These are phyloP conservation scores for Claviceps sp. DNA, from an alignment of 2,329 filamentous ascomycete species.

Conservation along the genomic window DNA sequence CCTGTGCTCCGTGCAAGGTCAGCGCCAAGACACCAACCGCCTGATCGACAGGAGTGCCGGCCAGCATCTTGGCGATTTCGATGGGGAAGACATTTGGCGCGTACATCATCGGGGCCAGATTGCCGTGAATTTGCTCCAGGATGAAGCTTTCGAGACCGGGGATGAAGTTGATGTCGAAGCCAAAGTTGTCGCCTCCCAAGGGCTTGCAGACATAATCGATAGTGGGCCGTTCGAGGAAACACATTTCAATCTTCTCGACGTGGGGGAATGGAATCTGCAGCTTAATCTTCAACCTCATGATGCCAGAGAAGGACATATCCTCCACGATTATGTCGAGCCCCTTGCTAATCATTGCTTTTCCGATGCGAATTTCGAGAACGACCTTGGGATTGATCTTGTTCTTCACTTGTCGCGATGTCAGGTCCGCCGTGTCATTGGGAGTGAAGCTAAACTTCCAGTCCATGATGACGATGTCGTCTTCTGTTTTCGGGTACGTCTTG, in stretches of 20 bases:
- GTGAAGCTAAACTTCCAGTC: slow-evolving; percentile 99
- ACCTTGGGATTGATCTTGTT: slow-evolving; percentile 97
- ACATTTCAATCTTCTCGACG: slow-evolving; percentile 88
- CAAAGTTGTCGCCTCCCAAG: slow-evolving; percentile 84
- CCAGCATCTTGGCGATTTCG: slow-evolving; percentile 95
- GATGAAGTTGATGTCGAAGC: slow-evolving; percentile 98
- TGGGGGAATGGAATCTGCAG: slow-evolving; percentile 92
- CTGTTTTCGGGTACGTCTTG: slow-evolving; percentile 91
- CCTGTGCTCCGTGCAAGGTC: slow-evolving; percentile 79
- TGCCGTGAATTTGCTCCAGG: slow-evolving; percentile 88
- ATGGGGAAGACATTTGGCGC: slow-evolving; percentile 95
- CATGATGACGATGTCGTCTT: slow-evolving; percentile 94
- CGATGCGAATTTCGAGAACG: slow-evolving; percentile 84
- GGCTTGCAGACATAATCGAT: slow-evolving; percentile 99
- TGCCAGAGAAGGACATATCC: slow-evolving; percentile 88
- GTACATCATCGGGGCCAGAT: slow-evolving; percentile 95
- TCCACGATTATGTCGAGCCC: slow-evolving; percentile 95
- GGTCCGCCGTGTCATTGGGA: slow-evolving; percentile 81
- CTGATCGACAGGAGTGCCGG: slow-evolving; percentile 85
- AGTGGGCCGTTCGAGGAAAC: slow-evolving; percentile 74
- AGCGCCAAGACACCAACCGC: slow-evolving; percentile 89
- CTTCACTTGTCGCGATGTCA: slow-evolving; percentile 80
- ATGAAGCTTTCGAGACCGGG: slow-evolving; percentile 90
- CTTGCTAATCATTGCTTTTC: slow-evolving; percentile 94
- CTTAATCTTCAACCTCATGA: slow-evolving; percentile 97